These are phyloP conservation scores for Candida hispaniensis DNA, from an alignment of 805 yeast species.

Conservation along the genomic window DNA sequence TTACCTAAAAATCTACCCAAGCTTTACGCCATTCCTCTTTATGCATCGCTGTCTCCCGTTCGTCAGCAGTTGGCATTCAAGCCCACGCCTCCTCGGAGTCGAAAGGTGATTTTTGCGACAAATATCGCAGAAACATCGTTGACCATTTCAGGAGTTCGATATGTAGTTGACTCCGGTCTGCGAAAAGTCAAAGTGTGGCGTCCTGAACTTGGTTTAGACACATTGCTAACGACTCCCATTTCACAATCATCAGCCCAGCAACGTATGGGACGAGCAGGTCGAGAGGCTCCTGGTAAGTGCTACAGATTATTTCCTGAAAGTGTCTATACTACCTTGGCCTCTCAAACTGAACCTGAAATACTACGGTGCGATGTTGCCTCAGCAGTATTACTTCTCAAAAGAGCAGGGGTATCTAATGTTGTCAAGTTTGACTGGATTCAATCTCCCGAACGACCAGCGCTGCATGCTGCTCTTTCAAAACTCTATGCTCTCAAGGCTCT, in stretches of 20 bases:
- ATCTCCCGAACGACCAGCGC: constrained; percentile 70
- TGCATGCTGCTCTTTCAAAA: constrained; percentile 66
- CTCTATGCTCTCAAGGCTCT: constrained; percentile 72
- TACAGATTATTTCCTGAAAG: constrained; percentile 71
- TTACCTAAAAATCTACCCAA: constrained; percentile 67
- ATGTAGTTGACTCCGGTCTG: constrained; percentile 86
- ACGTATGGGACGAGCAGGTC: constrained; percentile 98
- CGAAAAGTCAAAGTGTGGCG: constrained; percentile 93
- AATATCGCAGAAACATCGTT: constrained; percentile 97
- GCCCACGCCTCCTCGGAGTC: constrained; percentile 47
- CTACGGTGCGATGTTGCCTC: constrained; percentile 73
- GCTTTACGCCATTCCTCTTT: constrained; percentile 70
- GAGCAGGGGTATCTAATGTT: constrained; percentile 72
- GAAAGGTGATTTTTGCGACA: constrained; percentile 86
- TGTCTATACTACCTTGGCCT: constrained; percentile 47
- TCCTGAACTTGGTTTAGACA: constrained; percentile 84
- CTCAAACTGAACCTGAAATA: constrained; percentile 90
- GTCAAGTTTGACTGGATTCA: constrained; percentile 84
- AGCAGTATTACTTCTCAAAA: constrained; percentile 75
- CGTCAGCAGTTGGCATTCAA: constrained; percentile 76
- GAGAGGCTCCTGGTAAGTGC: constrained; percentile 88
- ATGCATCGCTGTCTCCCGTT: constrained; percentile 84
- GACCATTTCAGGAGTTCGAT: constrained; percentile 88
- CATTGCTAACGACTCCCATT: constrained; percentile 81
- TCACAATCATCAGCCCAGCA: constrained; percentile 93